These are phyloP conservation scores for Penicillium decumbens DNA, from an alignment of 2,329 filamentous ascomycete species.

Conservation along the genomic window DNA sequence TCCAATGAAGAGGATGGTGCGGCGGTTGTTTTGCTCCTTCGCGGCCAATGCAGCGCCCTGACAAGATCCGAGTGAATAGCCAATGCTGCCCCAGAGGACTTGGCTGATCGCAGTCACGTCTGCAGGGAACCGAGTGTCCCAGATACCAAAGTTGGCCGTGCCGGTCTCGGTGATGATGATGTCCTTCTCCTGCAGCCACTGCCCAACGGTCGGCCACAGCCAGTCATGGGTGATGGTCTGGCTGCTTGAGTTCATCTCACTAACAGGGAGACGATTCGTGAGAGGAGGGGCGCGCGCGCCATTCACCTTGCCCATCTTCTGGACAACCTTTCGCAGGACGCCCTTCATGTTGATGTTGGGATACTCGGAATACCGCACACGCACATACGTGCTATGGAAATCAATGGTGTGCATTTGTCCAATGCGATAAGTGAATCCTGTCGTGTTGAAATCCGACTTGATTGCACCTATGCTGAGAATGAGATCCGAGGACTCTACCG, in stretches of 20 bases:
- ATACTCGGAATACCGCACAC: conserved; percentile 74
- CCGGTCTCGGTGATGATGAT: conserved; percentile 83
- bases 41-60: conserved; percentile 70
- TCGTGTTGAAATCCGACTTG: conserved; percentile 47
- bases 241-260: conserved; percentile 29
- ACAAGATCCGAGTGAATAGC: conserved; percentile 59
- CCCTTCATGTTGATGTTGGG: conserved; percentile 74
- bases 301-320: conserved; percentile 54
- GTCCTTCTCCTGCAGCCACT: conserved; percentile 68
- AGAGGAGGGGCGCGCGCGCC: conserved; percentile 51
- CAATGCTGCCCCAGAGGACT: conserved; percentile 67
- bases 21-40: conserved; percentile 58
- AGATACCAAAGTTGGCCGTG: conserved; percentile 82
- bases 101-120: conserved; percentile 77
- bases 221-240: conserved; percentile 48
- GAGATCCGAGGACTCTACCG: conserved; percentile 40
- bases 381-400: conserved; percentile 70
- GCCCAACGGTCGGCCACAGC: conserved; percentile 71
- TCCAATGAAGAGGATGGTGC: conserved; percentile 82
- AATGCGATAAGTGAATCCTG: conserved; percentile 77
- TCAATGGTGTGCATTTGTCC: conserved; percentile 77
- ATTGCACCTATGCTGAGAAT: conserved; percentile 44
- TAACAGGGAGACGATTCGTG: conserved; percentile 49
- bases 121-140: conserved; percentile 73
- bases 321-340: conserved; percentile 66